Conservation (phyloP, 306 rosid species). For the Pyrus betulifolia region DNA sequence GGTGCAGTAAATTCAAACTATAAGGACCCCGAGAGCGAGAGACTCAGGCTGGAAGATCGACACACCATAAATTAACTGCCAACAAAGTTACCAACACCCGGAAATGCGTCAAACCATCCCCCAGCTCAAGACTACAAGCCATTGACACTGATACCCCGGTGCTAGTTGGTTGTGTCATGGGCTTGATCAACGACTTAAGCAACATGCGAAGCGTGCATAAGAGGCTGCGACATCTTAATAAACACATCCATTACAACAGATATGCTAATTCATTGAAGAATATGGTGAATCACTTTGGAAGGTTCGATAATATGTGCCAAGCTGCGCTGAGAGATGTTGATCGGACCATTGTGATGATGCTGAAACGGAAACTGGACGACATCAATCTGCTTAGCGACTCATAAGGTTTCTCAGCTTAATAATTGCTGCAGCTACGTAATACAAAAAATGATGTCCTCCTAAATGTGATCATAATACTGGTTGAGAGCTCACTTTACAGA, state of each 20-base stretch:
- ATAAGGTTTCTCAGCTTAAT: neutral
- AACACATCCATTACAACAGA: neutral
- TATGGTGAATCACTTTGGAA: neutral
- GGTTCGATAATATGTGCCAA: constrained; percentile 1
- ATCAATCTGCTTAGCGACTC: constrained; percentile 2
- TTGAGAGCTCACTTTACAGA: neutral
- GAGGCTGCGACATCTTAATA: neutral
- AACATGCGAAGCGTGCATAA: neutral
- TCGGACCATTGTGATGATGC: constrained; percentile 2
- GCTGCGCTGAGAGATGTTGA: constrained; percentile 15
- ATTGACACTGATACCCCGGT: neutral
- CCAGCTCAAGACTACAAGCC: neutral
- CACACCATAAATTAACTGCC: constrained; percentile 7
- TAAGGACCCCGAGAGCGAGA: neutral
- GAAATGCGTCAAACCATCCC: neutral
- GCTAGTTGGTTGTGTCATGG: constrained; percentile 9
- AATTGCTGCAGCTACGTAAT: neutral
- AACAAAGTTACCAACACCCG: constrained; percentile 1
- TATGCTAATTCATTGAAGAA: neutral
- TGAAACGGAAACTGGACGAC: constrained; percentile 18
- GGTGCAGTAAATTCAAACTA: neutral
- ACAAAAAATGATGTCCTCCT: neutral
- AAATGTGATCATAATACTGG: neutral
- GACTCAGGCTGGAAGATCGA: constrained; percentile 1
- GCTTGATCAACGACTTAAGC: neutral